phyloP scores from a whole-genome alignment of 352 stramenopile species.

The Pythium utonaiense region DNA sequence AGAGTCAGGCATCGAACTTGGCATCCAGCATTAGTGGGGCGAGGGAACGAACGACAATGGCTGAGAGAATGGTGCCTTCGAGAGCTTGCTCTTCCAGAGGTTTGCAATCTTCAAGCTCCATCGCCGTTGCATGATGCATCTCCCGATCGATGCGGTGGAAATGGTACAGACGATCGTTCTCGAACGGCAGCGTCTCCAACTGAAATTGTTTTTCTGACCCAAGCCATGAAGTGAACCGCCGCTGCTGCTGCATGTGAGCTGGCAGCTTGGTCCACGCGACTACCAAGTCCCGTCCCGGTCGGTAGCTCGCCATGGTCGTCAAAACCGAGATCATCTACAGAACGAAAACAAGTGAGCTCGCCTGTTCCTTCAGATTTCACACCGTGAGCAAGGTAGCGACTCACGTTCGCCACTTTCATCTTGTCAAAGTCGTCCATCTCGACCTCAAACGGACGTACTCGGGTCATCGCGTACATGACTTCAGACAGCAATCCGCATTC shows the following conservation, averaged over 20 bases:
- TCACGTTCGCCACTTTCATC: background rate
- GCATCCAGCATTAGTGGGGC: too few relatives aligned
- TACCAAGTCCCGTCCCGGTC: conserved; percentile 2
- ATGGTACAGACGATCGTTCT: conserved; percentile 12
- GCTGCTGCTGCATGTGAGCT: conserved; percentile 11
- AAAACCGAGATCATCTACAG: conserved; percentile 8
- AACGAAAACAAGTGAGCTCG: too few relatives aligned
- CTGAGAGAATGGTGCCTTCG: background rate
- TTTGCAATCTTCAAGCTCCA: conserved; percentile 14
- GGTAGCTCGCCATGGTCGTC: background rate
- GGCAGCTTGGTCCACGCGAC: conserved; percentile 11
- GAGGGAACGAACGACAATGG: conserved; percentile 12
- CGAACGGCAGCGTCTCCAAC: background rate
- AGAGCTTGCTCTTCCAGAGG: conserved; percentile 14
- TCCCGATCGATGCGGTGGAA: background rate
- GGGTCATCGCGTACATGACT: conserved; percentile 40
- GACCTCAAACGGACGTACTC: conserved; percentile 27
- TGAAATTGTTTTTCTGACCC: conserved; percentile 9
- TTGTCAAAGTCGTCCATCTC: background rate
- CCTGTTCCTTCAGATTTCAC: too few relatives aligned
- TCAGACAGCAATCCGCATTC: conserved; percentile 22
- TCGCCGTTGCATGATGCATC: background rate
- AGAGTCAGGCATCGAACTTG: too few relatives aligned
- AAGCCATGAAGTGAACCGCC: conserved; percentile 5
- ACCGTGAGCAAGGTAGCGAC: too few relatives aligned